A percentile compares a stretch with the other conserved stretches of the same genome.
These are phyloP conservation scores for Penstemon eatonii DNA, from an alignment of 257 asterid species.

Conservation along the genomic window DNA sequence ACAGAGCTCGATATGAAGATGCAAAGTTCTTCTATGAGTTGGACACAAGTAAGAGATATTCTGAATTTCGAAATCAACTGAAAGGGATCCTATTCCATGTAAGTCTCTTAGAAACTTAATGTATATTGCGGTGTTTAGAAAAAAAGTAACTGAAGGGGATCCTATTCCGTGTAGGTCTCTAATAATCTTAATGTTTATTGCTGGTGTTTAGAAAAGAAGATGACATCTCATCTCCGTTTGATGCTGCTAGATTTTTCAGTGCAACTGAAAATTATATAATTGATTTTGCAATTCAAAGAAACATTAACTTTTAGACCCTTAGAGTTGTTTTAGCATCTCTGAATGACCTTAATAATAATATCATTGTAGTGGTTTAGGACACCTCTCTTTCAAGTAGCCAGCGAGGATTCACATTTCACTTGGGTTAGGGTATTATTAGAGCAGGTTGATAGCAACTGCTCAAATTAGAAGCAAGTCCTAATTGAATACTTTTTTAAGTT, in stretches of 20 bases:
- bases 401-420: no score
- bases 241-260: background rate
- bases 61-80: slow-evolving; percentile 81
- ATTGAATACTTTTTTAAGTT: slow-evolving; percentile 16
- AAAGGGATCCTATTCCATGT: slow-evolving; percentile 96
- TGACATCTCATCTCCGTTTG: slow-evolving; percentile 9
- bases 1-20: slow-evolving; percentile 98
- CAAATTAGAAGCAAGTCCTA: slow-evolving; percentile 16
- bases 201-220: slow-evolving; percentile 14
- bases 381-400: no score
- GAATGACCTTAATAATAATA: slow-evolving; percentile 17
- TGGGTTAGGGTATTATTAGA: no score
- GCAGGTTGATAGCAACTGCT: background rate
- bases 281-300: background rate
- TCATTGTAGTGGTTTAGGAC: background rate
- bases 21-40: slow-evolving; percentile 92
- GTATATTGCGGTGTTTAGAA: slow-evolving; percentile 20
- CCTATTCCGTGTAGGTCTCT: slow-evolving; percentile 85
- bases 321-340: slow-evolving; percentile 16
- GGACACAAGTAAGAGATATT: slow-evolving; percentile 84
- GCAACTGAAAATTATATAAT: slow-evolving; percentile 3
- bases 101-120: slow-evolving; percentile 37
- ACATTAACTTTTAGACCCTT: slow-evolving; percentile 3
- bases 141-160: slow-evolving; percentile 61
- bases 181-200: slow-evolving; percentile 14